Evolutionary conservation across 495 filamentous ascomycete genomes (phyloP).

Genomic region (Talaromyces borbonicus): DNA sequence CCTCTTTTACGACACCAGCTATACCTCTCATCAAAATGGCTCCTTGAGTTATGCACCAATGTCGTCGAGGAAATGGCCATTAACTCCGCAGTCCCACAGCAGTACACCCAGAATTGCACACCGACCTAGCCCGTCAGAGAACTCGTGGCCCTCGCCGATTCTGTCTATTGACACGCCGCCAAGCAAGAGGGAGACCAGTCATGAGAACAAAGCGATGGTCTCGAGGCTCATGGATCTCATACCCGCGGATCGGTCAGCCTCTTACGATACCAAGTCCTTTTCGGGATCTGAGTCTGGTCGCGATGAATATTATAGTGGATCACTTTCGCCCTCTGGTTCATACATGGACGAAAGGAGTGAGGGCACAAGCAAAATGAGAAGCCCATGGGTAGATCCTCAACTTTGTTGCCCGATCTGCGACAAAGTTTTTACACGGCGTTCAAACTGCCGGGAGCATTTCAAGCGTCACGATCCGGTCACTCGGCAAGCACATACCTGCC

Average conservation of each 20-base stretch:
- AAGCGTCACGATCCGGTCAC: constrained; percentile 76
- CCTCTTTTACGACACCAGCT: not conserved
- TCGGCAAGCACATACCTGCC: constrained; percentile 61
- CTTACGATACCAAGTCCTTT: not conserved
- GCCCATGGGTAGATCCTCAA: constrained; percentile 31
- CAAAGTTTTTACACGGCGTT: constrained; percentile 73
- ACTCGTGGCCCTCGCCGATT: not conserved
- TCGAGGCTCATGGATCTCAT: not conserved
- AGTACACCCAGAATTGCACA: constrained; percentile 1
- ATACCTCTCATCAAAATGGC: not conserved
- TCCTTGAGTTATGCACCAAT: not conserved
- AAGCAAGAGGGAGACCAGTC: not conserved
- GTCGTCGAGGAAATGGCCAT: not conserved
- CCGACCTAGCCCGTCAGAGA: not conserved
- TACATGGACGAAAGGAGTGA: not conserved
- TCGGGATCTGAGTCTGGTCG: not conserved
- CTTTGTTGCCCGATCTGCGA: constrained; percentile 69
- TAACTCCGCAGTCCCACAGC: constrained; percentile 4
- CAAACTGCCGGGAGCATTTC: constrained; percentile 86
- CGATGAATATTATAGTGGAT: not conserved
- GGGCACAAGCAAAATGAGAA: too few species aligned
- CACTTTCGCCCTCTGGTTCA: not conserved
- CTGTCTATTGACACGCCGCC: not conserved
- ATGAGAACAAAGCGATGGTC: not conserved
- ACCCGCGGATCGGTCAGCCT: constrained; percentile 2